Percentiles rank a stretch among this genome's conserved stretches.
phyloP scores from a whole-genome alignment of 441 rosid genomes.

The Gossypium davidsonii region DNA sequence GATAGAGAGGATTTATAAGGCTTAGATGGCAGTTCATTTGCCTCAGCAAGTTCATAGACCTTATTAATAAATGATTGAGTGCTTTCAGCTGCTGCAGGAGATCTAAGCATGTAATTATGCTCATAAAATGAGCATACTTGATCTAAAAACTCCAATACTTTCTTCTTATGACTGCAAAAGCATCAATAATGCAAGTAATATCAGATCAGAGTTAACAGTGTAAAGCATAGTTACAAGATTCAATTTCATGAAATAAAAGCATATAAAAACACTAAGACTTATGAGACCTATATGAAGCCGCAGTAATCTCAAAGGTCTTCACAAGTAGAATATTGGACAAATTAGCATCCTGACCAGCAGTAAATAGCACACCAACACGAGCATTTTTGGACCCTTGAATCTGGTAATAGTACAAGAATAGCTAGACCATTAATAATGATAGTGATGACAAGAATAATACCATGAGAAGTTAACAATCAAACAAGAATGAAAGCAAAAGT shows the following conservation, averaged over 20 bases:
- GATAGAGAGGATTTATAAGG: conserved; percentile 45
- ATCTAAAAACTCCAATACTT: conserved; percentile 67
- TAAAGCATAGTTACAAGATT: conserved; percentile 3
- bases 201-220: background rate
- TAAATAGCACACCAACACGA: conserved; percentile 84
- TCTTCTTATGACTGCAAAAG: conserved; percentile 69
- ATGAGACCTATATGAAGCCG: conserved; percentile 68
- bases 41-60: conserved; percentile 71
- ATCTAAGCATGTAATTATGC: conserved; percentile 43
- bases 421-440: conserved; percentile 22
- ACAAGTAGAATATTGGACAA: conserved; percentile 54
- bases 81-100: conserved; percentile 46
- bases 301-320: conserved; percentile 63
- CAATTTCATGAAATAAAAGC: background rate
- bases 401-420: conserved; percentile 41
- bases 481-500: conserved; percentile 1
- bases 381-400: conserved; percentile 71
- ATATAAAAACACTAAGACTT: background rate
- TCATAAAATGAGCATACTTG: conserved; percentile 70
- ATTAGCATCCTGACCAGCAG: conserved; percentile 45
- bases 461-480: background rate
- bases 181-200: conserved; percentile 26
- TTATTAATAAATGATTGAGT: conserved; percentile 49
- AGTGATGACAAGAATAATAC: conserved; percentile 10
- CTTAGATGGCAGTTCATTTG: conserved; percentile 61